A percentile compares a stretch with the other conserved stretches of the same genome.
These are phyloP conservation scores for Trichophyton simii DNA, from an alignment of 2,329 filamentous ascomycete species.

Conservation along the genomic window DNA sequence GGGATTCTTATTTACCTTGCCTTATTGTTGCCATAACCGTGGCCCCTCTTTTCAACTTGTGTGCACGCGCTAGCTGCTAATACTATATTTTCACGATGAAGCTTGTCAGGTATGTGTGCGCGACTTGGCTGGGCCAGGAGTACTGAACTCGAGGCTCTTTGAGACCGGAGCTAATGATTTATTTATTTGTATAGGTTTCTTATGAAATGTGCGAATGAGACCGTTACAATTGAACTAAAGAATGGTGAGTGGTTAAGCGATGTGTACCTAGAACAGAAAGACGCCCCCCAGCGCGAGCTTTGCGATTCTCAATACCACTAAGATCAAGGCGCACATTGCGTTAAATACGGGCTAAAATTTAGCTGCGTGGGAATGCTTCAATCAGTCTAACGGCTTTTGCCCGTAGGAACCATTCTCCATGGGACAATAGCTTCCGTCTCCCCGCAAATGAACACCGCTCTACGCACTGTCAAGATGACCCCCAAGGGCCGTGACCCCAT, in stretches of 20 bases:
- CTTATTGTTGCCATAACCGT: background rate
- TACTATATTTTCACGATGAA: constrained; percentile 56
- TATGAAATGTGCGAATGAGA: constrained; percentile 99
- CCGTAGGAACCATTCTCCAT: constrained; percentile 77
- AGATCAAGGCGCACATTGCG: background rate
- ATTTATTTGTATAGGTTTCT: constrained; percentile 56
- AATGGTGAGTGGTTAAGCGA: constrained; percentile 52
- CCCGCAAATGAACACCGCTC: constrained; percentile 95
- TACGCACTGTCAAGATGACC: constrained; percentile 96
- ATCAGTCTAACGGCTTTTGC: background rate
- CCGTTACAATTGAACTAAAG: constrained; percentile 95
- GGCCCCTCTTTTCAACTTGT: background rate
- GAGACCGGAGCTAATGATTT: background rate
- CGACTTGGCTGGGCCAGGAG: background rate
- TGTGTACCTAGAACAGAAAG: background rate
- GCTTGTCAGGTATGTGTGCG: constrained; percentile 70
- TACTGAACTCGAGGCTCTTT: background rate
- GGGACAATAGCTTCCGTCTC: constrained; percentile 95
- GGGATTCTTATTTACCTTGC: background rate
- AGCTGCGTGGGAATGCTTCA: background rate
- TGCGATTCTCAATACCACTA: background rate
- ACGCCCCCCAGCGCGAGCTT: background rate
- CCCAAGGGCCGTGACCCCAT: constrained; percentile 75
- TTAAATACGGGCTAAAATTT: background rate
- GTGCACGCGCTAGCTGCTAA: background rate